These are phyloP conservation scores for Aspergillus eucalypticola DNA, from an alignment of 2,329 filamentous ascomycete species.

Conservation along the genomic window DNA sequence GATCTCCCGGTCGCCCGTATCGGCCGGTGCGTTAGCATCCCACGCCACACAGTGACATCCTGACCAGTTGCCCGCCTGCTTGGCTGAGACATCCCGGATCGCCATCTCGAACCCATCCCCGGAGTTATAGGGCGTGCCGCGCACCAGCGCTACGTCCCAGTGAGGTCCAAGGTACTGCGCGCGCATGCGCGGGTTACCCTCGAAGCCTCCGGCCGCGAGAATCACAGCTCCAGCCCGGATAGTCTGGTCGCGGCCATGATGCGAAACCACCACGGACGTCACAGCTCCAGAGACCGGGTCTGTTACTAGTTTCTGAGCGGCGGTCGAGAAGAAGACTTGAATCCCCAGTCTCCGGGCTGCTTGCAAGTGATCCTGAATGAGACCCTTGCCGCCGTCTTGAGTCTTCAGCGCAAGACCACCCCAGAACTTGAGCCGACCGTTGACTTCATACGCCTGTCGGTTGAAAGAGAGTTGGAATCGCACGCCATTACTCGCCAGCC, in stretches of 20 bases:
- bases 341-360: slow-evolving; percentile 50
- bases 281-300: slow-evolving; percentile 22
- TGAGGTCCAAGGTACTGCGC: slow-evolving; percentile 57
- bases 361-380: slow-evolving; percentile 53
- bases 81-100: slow-evolving; percentile 53
- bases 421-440: slow-evolving; percentile 65
- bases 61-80: slow-evolving; percentile 59
- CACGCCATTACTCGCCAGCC: slow-evolving; percentile 58
- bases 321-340: slow-evolving; percentile 49
- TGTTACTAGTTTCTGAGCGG: slow-evolving; percentile 35
- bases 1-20: slow-evolving; percentile 58
- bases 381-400: slow-evolving; percentile 60
- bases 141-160: slow-evolving; percentile 64
- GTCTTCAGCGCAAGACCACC: slow-evolving; percentile 64
- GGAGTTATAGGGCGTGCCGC: slow-evolving; percentile 66
- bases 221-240: slow-evolving; percentile 29
- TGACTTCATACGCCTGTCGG: slow-evolving; percentile 65
- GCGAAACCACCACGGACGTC: slow-evolving; percentile 23
- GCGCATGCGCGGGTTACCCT: slow-evolving; percentile 60
- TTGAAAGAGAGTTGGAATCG: slow-evolving; percentile 64
- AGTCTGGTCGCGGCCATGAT: slow-evolving; percentile 8
- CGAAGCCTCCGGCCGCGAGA: slow-evolving; percentile 61
- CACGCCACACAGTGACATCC: slow-evolving; percentile 67
- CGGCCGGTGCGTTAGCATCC: slow-evolving; percentile 61
- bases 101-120: slow-evolving; percentile 60